Percentiles rank a stretch among this genome's conserved stretches.
These are phyloP conservation scores for Amaranthus cruentus DNA, from an alignment of 148 eudicot genomes.

Conservation along the genomic window DNA sequence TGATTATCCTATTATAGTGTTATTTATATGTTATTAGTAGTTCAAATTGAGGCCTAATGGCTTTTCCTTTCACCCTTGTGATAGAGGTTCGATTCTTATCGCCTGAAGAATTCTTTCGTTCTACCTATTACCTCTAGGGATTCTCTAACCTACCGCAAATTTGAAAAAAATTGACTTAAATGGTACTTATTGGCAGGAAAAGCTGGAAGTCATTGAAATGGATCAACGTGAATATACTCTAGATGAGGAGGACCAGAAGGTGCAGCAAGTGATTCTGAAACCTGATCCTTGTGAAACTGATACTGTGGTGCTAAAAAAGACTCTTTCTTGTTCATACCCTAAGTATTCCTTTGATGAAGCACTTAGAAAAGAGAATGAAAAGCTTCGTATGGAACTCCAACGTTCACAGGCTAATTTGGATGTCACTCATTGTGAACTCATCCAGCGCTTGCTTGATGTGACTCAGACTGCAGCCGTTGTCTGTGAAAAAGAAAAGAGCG, in stretches of 20 bases:
- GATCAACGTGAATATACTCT: slow-evolving; percentile 88
- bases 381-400: slow-evolving; percentile 79
- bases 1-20: no score
- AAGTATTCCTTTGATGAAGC: slow-evolving; percentile 72
- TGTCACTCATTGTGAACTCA: slow-evolving; percentile 81
- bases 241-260: slow-evolving; percentile 81
- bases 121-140: no score
- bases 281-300: slow-evolving; percentile 61
- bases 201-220: slow-evolving; percentile 63
- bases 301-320: slow-evolving; percentile 65
- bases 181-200: slow-evolving; percentile 48
- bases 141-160: no score
- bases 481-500: slow-evolving; percentile 43
- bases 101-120: no score
- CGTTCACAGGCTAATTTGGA: slow-evolving; percentile 76
- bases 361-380: slow-evolving; percentile 78
- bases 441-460: slow-evolving; percentile 78
- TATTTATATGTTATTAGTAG: no score
- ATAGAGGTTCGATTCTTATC: no score
- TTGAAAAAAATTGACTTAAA: neutral
- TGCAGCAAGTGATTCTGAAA: slow-evolving; percentile 71
- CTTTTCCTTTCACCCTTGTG: no score
- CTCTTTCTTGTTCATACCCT: slow-evolving; percentile 91
- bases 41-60: no score
- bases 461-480: slow-evolving; percentile 62